These are phyloP conservation scores for Oropetium thomaeum DNA, from an alignment of 176 grass and related monocot genomes.

Conservation along the genomic window DNA sequence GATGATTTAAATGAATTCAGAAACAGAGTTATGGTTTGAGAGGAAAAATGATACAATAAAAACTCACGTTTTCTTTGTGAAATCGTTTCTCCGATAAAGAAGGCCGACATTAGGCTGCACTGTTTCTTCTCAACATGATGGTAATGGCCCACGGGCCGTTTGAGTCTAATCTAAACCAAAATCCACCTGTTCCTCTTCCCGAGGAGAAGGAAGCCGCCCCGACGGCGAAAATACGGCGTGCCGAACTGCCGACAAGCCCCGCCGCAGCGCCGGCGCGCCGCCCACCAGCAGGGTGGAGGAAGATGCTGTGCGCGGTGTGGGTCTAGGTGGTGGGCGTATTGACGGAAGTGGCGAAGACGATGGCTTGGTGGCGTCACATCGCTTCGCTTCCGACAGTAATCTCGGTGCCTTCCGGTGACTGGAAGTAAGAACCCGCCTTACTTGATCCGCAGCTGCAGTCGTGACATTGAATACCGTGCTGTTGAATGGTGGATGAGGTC, in stretches of 20 bases:
- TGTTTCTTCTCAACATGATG: background rate
- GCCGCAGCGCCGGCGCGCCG: background rate
- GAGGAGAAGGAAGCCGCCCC: slow-evolving; percentile 28
- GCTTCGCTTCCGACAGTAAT: background rate
- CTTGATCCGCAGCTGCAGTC: background rate
- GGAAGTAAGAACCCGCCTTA: background rate
- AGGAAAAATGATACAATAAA: no score
- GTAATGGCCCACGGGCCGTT: background rate
- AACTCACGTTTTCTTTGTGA: no score
- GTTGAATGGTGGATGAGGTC: no score
- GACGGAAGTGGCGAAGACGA: slow-evolving; percentile 42
- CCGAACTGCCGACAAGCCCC: background rate
- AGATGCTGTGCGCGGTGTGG: background rate
- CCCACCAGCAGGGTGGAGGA: background rate
- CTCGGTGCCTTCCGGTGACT: slow-evolving; percentile 6
- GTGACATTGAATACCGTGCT: no score
- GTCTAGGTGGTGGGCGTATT: slow-evolving; percentile 32
- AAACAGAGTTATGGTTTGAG: no score
- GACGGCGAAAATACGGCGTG: no score
- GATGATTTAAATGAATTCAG: no score
- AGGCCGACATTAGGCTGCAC: background rate
- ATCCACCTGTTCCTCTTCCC: background rate
- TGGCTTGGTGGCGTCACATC: slow-evolving; percentile 38
- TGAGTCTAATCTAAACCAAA: background rate
- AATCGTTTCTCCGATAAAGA: background rate